Evolutionary conservation across 306 rosid species (phyloP), one percentile per base, ranked within the genome.

Genomic region (Leucaena leucocephala): DNA sequence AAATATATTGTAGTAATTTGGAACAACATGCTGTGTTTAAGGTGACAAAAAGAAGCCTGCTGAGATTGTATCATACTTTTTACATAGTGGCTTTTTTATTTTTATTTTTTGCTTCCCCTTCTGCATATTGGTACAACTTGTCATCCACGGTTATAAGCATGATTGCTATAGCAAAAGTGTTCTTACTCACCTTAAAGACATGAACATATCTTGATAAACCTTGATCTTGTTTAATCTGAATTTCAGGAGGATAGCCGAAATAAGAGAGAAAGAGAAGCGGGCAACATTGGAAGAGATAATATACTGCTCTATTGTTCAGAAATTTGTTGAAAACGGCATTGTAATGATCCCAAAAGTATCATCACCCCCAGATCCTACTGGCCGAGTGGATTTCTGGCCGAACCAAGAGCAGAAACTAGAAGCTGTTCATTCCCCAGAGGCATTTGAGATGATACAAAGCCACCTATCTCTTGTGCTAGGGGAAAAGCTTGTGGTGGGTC

Each of bases 401-500:
- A 90, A 93, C 75, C 98, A 91, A 81, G 99, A 95, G 82, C 87
- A 86, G 48, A 93, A 95, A 81, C 92, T 95, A 43, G 96, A 91
- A 82, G 86, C 88, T 27, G 82, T 95, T 81, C 99, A 95, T 78
- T 95, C 99, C 57, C 77, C 87, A 2, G 96, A 95, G 86, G 98
- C 97, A 77, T 91, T 87, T 13, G 97, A 95, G 85, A 95, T 93
- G 99, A 93, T 95, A 76, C 96, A 90, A 84, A 87, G 87, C 83
- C 98, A 95, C 80, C 84, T 95, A 71, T 86, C 97, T 61, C 84
- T 91, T 36, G 96, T 93, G 13, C 87, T 95, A 46, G 97, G 91
- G 21, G 99, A 93, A n/a, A 80, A 92, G 44, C 52, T 76, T 38
- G 96, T 76, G 33, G 96, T 91, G 12, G 94, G 96, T 34, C 99